phyloP scores from a whole-genome alignment of 345 rosid species.

The Eucalyptus curtisii region DNA sequence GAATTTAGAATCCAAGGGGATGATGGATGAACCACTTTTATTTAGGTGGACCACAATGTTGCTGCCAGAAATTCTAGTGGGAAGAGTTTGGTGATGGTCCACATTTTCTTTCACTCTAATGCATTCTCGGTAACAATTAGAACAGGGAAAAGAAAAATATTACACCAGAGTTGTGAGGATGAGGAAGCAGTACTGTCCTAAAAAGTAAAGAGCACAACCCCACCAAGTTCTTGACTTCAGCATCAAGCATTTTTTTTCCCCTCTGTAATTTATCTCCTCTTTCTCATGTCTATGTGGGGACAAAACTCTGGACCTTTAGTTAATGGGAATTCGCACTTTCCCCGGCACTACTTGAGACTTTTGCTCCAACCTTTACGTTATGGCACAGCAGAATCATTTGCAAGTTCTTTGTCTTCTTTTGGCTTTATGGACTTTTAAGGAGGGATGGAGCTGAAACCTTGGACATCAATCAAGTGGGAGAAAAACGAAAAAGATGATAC shows the following conservation, averaged over 20 bases:
- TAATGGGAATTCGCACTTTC: not conserved
- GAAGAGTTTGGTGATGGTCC: not conserved
- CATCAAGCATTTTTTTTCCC: not conserved
- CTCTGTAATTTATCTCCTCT: not conserved
- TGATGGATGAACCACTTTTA: not conserved
- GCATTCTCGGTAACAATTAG: not conserved
- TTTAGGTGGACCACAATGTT: not conserved
- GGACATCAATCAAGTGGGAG: not conserved
- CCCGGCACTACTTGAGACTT: not conserved
- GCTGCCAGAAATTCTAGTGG: not conserved
- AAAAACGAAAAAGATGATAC: not conserved
- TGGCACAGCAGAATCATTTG: not conserved
- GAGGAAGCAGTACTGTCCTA: not conserved
- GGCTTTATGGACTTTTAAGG: not conserved
- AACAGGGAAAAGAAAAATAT: not conserved
- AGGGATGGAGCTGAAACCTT: not conserved
- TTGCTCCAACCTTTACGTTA: not conserved
- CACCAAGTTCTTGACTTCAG: not conserved
- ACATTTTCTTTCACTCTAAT: not conserved
- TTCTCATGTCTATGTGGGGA: not conserved
- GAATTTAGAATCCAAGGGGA: not conserved
- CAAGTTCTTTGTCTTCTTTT: not conserved
- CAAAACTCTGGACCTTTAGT: not conserved
- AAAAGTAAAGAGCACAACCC: not conserved
- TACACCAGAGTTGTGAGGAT: not conserved